Conservation (phyloP, 2,329 filamentous ascomycete species). For the Balansia obtecta region DNA sequence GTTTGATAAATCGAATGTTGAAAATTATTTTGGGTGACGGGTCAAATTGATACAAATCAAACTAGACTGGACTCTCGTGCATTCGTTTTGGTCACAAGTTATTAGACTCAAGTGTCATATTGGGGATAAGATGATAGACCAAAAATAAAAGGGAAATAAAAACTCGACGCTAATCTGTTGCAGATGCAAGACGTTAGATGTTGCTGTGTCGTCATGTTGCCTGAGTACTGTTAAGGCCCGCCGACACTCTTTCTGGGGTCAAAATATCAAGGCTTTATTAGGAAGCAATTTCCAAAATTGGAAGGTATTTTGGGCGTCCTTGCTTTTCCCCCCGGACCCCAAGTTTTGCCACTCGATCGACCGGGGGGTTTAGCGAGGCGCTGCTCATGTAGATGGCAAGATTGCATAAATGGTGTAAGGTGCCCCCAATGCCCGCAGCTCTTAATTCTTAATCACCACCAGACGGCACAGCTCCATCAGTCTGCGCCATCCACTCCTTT, state of each 20-base stretch:
- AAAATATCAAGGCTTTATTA: too few relatives aligned
- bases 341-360: slow-evolving; percentile 2
- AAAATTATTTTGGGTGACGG: neutral
- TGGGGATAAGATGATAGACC: neutral
- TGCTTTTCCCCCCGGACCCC: neutral
- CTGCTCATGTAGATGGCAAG: neutral
- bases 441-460: slow-evolving; percentile 13
- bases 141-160: neutral
- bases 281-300: neutral
- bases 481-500: slow-evolving; percentile 31
- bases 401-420: neutral
- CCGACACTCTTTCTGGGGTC: too few relatives aligned
- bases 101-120: neutral
- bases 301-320: neutral
- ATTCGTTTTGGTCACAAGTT: too few relatives aligned
- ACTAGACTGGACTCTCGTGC: neutral
- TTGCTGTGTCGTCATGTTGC: neutral
- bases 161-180: slow-evolving; percentile 5
- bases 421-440: too few relatives aligned
- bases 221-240: too few relatives aligned
- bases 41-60: neutral
- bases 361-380: neutral
- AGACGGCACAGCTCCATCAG: slow-evolving; percentile 14
- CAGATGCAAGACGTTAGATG: neutral
- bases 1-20: neutral